Evolutionary conservation across 139 green algal genomes (phyloP), one percentile per base, ranked within the genome.

Genomic region (Chlorella sp.): DNA sequence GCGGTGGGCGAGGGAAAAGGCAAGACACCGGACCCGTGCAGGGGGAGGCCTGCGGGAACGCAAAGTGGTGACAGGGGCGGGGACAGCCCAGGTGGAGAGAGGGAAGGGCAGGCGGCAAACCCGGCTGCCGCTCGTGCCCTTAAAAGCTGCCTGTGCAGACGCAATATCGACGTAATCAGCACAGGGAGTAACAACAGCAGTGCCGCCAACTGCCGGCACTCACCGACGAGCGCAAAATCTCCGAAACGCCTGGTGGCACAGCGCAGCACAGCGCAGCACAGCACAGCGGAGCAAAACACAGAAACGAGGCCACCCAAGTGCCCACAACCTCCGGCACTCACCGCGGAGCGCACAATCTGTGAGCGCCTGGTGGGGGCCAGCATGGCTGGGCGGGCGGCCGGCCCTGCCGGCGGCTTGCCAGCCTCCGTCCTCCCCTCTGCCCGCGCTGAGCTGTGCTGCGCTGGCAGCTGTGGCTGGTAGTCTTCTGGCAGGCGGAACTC

Each of bases 401-500:
- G n/a, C 34, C 32, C 28, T 28, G 12, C 69, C 34, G 37, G n/a
- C 4, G 22, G 83, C 61, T 19, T 34, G 16, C 37, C 34, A 34
- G 11, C n/a, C 75, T 30, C 14, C 7, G 37, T 0, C 19, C 37
- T 7, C 64, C 24, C 11, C 4, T 19, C 15, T 64, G 84, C 3
- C 14, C 22, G 66, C 83, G 28, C 76, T 83, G 77, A n/a, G 57
- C 57, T 32, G 7, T 16, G 79, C 64, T 71, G 1, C 15, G 36
- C 64, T 12, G 64, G 83, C 64, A 36, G 61, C 9, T 18, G 40
- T 4, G 69, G 39, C 68, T 69, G 39, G 84, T 88, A 88, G 42
- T 42, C 42, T 11, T 32, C 69, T 0, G 85, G 85, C n/a, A 88
- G 69, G 19, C 42, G 68, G 69, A 88, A 88, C 85, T 88, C 85